phyloP scores from a whole-genome alignment of 1,139 yeast genomes.

The Yamadazyma buinensis region DNA sequence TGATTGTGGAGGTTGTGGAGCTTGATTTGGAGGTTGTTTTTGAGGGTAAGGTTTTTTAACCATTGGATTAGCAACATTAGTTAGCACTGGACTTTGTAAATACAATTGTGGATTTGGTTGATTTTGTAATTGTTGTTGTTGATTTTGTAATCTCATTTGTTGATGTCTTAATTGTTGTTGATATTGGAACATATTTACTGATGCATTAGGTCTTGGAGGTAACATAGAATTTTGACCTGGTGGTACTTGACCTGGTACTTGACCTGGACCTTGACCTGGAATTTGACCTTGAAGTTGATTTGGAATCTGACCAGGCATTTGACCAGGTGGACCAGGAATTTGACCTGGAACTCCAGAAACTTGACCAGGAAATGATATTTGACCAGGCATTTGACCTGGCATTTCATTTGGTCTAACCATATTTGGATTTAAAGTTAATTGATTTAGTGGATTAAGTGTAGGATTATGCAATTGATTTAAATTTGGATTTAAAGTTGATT shows the following conservation, averaged over 20 bases:
- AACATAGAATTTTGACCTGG: slow-evolving; percentile 7
- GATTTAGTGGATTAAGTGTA: not conserved
- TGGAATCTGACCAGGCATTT: not conserved
- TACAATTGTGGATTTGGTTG: slow-evolving; percentile 15
- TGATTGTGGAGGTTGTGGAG: slow-evolving; percentile 11
- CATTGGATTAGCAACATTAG: slow-evolving; percentile 12
- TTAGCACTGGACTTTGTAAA: slow-evolving; percentile 16
- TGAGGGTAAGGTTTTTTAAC: slow-evolving; percentile 24
- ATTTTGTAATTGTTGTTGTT: slow-evolving; percentile 17
- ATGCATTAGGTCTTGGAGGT: slow-evolving; percentile 12
- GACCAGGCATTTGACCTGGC: slow-evolving; percentile 1
- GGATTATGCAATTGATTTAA: slow-evolving; percentile 22
- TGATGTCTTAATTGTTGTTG: slow-evolving; percentile 22
- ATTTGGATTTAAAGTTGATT: slow-evolving; percentile 32
- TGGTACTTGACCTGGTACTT: slow-evolving; percentile 1
- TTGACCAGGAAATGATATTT: slow-evolving; percentile 1
- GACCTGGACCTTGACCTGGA: not conserved
- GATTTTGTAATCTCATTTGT: slow-evolving; percentile 25
- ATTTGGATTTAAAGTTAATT: slow-evolving; percentile 12
- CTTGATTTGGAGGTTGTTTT: slow-evolving; percentile 16
- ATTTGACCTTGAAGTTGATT: not conserved
- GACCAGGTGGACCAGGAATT: slow-evolving; percentile 1
- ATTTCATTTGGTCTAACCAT: not conserved
- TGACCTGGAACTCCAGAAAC: not conserved
- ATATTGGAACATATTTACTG: slow-evolving; percentile 14